Conservation (phyloP, 768 basidiomycete species). For the Lactarius sanguifluus region DNA sequence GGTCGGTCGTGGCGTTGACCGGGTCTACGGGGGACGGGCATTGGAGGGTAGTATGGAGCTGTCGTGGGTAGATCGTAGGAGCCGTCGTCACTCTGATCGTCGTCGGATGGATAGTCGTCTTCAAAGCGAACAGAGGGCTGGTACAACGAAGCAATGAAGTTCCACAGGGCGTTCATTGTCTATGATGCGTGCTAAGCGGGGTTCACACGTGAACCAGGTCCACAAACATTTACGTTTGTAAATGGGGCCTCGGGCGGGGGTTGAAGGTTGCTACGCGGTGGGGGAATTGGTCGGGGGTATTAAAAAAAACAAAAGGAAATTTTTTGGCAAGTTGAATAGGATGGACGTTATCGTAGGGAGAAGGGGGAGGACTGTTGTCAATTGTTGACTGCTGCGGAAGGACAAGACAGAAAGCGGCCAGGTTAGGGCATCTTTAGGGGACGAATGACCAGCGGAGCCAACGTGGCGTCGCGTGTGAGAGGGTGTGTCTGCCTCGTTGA, state of each 20-base stretch:
- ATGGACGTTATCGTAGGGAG: conserved; percentile 18
- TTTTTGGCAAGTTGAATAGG: not conserved
- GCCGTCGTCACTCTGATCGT: conserved; percentile 23
- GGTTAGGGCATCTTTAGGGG: conserved; percentile 8
- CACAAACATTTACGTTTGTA: conserved; percentile 21
- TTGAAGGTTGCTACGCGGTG: not conserved
- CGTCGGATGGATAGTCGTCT: conserved; percentile 19
- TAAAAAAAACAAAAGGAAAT: not conserved
- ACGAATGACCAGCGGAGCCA: not conserved
- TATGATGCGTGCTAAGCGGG: conserved; percentile 24
- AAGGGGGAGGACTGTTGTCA: conserved; percentile 13
- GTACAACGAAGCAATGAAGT: conserved; percentile 25
- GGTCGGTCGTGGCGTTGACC: conserved; percentile 29
- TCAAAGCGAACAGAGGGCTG: conserved; percentile 23
- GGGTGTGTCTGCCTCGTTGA: conserved; percentile 21
- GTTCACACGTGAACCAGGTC: conserved; percentile 22
- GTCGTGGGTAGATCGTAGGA: conserved; percentile 28
- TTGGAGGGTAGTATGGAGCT: conserved; percentile 7
- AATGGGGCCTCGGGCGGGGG: not conserved
- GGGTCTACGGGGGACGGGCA: conserved; percentile 13
- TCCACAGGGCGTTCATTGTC: conserved; percentile 30
- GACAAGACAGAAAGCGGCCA: not conserved
- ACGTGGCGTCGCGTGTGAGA: conserved; percentile 5
- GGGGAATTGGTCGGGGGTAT: not conserved
- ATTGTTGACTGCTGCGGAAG: conserved; percentile 14